These are phyloP conservation scores for Chimonanthus praecox DNA, from an alignment of 164 flowering plant genomes.

Conservation along the genomic window DNA sequence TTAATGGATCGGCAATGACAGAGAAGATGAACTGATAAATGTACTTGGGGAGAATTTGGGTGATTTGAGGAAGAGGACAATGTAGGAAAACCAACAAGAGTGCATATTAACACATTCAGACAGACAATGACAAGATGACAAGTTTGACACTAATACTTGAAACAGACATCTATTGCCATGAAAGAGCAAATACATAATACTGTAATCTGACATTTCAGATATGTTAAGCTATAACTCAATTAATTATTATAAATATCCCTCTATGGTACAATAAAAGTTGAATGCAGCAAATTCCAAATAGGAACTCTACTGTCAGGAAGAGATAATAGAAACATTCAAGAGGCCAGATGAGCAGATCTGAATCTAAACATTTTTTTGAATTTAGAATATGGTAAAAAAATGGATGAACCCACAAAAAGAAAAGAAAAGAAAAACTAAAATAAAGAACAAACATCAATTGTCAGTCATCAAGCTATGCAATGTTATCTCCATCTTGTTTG, in stretches of 20 bases:
- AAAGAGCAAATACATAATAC: neutral
- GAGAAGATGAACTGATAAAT: no score
- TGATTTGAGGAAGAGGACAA: neutral
- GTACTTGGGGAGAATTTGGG: no score
- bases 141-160: neutral
- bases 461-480: slow-evolving; percentile 21
- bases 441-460: slow-evolving; percentile 12
- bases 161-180: neutral
- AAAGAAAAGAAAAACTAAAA: slow-evolving; percentile 4
- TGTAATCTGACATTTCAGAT: neutral
- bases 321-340: neutral
- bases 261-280: slow-evolving; percentile 16
- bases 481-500: slow-evolving; percentile 38
- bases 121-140: neutral
- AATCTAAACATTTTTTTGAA: slow-evolving; percentile 4
- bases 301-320: neutral
- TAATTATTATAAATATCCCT: neutral
- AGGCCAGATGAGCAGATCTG: slow-evolving; percentile 5
- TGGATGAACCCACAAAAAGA: slow-evolving; percentile 4
- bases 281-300: neutral
- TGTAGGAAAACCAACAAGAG: neutral
- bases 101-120: neutral
- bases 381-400: slow-evolving; percentile 3
- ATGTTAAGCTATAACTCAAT: neutral
- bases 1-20: no score